Base-by-base conservation (phyloP, 202 grass and related monocot species). In the Zizania palustris region DNA sequence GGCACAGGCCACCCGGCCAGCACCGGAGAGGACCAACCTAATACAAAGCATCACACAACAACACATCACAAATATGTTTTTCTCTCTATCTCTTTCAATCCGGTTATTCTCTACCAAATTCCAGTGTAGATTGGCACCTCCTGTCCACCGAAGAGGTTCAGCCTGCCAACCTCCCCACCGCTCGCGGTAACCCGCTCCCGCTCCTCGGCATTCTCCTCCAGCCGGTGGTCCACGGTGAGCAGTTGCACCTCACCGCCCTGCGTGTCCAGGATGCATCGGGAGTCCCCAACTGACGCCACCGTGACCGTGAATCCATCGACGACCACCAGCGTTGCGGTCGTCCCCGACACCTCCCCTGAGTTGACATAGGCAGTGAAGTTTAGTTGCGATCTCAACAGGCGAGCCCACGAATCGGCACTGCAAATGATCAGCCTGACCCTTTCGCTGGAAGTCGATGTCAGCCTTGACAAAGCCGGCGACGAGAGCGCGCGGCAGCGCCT, bases 1-100 rank as follows among this genome's bases (percentile, higher is more conserved):
- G 85, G 83, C 96, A 99, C 65, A 99, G 65, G 33, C 96, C 96
- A 85, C 96, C 96, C 11, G 96, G 96, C 96, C 96, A 99, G 81
- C 96, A 99, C 38, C 96, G 84, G 18, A 99, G 96, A 57, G 96
- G 96, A 22, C 96, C 96, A 11, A 98, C 87, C 94, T 97, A 42
- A 80, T 67, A 69, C 19, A 28, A 73, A 63, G 63, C 21, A 82
- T 38, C 11, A 67, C 28, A 39, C 11, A 54, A 14, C 7, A 74
- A 61, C 36, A 61, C 42, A 73, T 85, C 41, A 36, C 44, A 19
- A 13, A 65, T 67, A 58, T 13, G 69, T 13, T 0, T 19, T 2
- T 6, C 16, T 18, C 4, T 18, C 16, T 18, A 1, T 18, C 8
- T n/a, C 2, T 7, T 8, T 18, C n/a, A 55, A 55, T 55, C 51